Base-by-base conservation (phyloP, 441 rosid genomes). In the Syzygium malaccense region DNA sequence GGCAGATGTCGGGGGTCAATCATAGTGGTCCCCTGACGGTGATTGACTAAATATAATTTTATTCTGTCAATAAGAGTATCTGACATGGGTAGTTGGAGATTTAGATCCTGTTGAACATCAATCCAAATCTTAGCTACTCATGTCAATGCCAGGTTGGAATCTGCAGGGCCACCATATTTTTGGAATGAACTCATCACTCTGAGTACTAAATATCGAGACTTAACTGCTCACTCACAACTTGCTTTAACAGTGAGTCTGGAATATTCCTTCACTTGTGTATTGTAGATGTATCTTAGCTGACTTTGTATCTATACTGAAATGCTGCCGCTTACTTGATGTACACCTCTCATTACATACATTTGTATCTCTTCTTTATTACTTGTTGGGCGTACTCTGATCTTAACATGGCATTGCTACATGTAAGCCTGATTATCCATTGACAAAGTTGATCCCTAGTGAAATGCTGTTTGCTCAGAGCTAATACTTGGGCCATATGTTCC, bases 171-270 rank as follows among this genome's bases (percentile, higher is more conserved):
- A 7, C 92, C 94, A 8, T 95, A 93, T 88, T 95, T 94, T 90
- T 95, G 99, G 99, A 98, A 96, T 86, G 99, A 98, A 89, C 96
- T 95, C 88, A 94, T 98, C 60, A 95, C 96, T 8, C 89, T 95
- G 90, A 96, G 98, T 91, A 93, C 97, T 54, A 97, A 95, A 90
- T 98, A 96, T 88, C 93, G 96, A 28, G 99, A 97, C 91, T 94
- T 96, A 90, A 97, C 99, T 62, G 94, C 94, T 2, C 97, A 94
- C 86, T 96, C 99, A 0, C 99, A 97, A 92, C 95, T 97, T 91
- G 97, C 98, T 71, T 91, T 98, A 85, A 97, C 99, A 6, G 98
- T 98, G 91, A 92, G 94, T 85, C 26, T 41, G 87, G 83, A 49
- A 7, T n/a, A 58, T 88, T 45, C 33, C 8, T 66, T 85, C n/a